Evolutionary conservation across 2,329 filamentous ascomycete species (phyloP).

Genomic region (Fusarium lateritium): DNA sequence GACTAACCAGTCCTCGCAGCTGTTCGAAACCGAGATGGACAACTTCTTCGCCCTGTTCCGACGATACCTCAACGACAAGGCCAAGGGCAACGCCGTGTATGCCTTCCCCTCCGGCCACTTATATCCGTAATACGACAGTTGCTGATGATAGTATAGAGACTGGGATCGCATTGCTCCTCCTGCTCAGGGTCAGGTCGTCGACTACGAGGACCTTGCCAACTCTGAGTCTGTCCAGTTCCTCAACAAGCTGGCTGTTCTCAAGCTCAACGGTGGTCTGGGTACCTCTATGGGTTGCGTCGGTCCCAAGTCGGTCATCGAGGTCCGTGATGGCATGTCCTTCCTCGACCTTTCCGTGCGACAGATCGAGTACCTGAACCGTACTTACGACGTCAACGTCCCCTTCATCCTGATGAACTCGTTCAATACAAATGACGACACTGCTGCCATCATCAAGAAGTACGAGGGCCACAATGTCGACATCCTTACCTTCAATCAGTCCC

Average conservation of each 20-base stretch:
- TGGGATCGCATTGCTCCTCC: conserved; percentile 98
- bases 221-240: conserved; percentile 93
- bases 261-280: conserved; percentile 99
- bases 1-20: conserved; percentile 61
- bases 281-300: conserved; percentile 99
- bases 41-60: conserved; percentile 99
- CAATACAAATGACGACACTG: conserved; percentile 99
- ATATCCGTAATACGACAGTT: conserved; percentile 2
- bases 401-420: conserved; percentile 99
- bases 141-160: conserved; percentile 70
- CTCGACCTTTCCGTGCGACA: conserved; percentile 98
- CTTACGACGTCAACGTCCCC: conserved; percentile 95
- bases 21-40: conserved; percentile 99
- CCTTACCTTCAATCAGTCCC: conserved; percentile 99
- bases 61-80: conserved; percentile 98
- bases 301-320: conserved; percentile 99
- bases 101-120: conserved; percentile 51
- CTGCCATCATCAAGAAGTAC: conserved; percentile 99
- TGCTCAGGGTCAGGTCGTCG: conserved; percentile 92
- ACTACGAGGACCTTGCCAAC: conserved; percentile 92
- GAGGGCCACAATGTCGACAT: conserved; percentile 99
- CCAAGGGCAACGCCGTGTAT: conserved; percentile 92
- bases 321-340: conserved; percentile 99
- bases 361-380: conserved; percentile 99
- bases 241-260: conserved; percentile 97